Percentiles rank a stretch among this genome's conserved stretches.
These are phyloP conservation scores for Russula abietina DNA, from an alignment of 768 basidiomycete species.

Conservation along the genomic window DNA sequence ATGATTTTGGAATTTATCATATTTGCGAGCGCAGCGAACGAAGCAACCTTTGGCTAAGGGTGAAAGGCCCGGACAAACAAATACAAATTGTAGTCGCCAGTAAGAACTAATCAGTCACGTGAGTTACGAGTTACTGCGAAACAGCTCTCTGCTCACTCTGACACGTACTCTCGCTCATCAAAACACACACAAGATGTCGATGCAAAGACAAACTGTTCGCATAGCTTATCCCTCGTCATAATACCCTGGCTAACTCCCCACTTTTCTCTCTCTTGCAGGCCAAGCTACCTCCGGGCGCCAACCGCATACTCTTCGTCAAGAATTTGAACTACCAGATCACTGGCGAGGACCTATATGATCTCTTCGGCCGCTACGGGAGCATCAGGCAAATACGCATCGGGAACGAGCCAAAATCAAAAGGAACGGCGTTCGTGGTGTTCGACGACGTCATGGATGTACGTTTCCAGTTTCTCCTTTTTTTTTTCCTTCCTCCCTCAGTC, in stretches of 20 bases:
- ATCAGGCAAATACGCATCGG: constrained; percentile 94
- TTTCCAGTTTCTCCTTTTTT: too few relatives aligned
- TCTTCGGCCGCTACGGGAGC: constrained; percentile 96
- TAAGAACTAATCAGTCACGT: too few relatives aligned
- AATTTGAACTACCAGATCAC: constrained; percentile 90
- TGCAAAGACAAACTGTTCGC: constrained; percentile 63
- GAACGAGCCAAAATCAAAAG: constrained; percentile 85
- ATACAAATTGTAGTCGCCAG: too few relatives aligned
- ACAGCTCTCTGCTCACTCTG: too few relatives aligned
- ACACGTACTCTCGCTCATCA: background rate
- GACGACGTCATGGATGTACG: constrained; percentile 94
- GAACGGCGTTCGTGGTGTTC: constrained; percentile 95
- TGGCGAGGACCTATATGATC: constrained; percentile 91
- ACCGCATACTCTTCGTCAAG: constrained; percentile 88
- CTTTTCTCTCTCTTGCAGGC: constrained; percentile 38
- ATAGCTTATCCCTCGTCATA: background rate
- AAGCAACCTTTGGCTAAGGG: too few relatives aligned
- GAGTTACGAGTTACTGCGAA: too few relatives aligned
- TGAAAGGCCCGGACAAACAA: too few relatives aligned
- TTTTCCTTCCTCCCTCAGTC: background rate
- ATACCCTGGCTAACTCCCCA: background rate
- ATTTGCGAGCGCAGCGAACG: too few relatives aligned
- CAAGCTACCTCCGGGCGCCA: constrained; percentile 87
- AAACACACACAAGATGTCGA: constrained; percentile 44
- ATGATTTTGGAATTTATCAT: too few relatives aligned